Conservation (phyloP, 2,329 filamentous ascomycete species). For the Pseudocercospora macadamiae region DNA sequence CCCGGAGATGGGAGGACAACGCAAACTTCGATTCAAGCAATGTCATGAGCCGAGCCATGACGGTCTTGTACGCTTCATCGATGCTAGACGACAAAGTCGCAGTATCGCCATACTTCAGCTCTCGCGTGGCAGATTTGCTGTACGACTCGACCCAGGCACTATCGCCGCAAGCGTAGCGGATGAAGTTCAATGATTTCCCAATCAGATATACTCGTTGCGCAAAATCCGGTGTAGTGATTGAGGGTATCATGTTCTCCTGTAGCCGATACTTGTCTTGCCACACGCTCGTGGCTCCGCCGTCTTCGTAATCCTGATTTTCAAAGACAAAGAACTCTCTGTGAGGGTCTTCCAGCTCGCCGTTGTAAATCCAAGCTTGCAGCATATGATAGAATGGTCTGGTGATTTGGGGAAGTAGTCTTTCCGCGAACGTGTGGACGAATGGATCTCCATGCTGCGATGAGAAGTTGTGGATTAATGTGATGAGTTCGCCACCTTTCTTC, state of each 20-base stretch:
- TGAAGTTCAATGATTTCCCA: constrained; percentile 97
- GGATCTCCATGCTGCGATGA: constrained; percentile 94
- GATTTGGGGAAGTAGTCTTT: constrained; percentile 81
- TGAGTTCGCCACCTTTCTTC: constrained; percentile 86
- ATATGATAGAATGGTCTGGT: constrained; percentile 97
- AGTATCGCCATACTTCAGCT: constrained; percentile 89
- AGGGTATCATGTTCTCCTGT: constrained; percentile 82
- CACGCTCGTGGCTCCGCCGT: constrained; percentile 75
- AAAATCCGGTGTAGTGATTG: constrained; percentile 90
- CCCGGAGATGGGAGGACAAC: constrained; percentile 86
- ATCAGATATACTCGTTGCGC: constrained; percentile 96
- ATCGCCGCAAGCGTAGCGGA: constrained; percentile 91
- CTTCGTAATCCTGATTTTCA: constrained; percentile 67
- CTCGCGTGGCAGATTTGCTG: constrained; percentile 88
- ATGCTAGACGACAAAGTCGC: constrained; percentile 90
- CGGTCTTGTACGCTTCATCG: constrained; percentile 95
- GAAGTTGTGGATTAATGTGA: constrained; percentile 90
- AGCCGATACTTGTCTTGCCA: constrained; percentile 98
- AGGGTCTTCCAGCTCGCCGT: constrained; percentile 95
- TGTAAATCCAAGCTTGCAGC: constrained; percentile 94
- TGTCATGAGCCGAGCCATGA: constrained; percentile 91
- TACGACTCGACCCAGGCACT: constrained; percentile 95
- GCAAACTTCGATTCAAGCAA: constrained; percentile 96
- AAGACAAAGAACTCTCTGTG: constrained; percentile 94
- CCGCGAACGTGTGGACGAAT: constrained; percentile 89